A percentile compares a stretch with the other conserved stretches of the same genome.
phyloP scores from a whole-genome alignment of 345 rosid genomes.

The Camelina neglecta region DNA sequence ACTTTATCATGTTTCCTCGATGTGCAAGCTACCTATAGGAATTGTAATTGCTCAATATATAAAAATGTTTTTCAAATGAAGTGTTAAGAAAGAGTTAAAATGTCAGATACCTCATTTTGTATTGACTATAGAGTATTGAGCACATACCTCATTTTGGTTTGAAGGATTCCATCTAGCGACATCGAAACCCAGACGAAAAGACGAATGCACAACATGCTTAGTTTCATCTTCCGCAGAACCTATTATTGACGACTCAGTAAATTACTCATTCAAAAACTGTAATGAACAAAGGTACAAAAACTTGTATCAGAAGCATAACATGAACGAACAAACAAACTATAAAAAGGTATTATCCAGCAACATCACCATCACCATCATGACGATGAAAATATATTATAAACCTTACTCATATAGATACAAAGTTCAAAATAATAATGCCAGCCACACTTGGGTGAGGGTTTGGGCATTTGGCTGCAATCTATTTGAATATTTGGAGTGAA shows the following conservation, averaged over 20 bases:
- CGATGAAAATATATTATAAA: not conserved
- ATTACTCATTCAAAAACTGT: constrained; percentile 21
- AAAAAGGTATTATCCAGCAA: not conserved
- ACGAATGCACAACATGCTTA: constrained; percentile 74
- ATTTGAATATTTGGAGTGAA: not conserved
- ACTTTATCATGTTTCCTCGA: constrained; percentile 65
- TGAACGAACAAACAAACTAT: not conserved
- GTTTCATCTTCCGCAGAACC: constrained; percentile 62
- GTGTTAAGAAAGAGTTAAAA: not conserved
- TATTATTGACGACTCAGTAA: constrained; percentile 31
- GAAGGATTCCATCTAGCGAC: constrained; percentile 82
- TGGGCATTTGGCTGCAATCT: not conserved
- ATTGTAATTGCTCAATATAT: not conserved
- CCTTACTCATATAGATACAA: constrained; percentile 11
- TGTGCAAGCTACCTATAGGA: constrained; percentile 75
- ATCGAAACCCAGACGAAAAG: constrained; percentile 56
- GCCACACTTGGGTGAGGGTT: not conserved
- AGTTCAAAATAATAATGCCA: not conserved
- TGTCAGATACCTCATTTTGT: not conserved
- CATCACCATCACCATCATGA: constrained; percentile 17
- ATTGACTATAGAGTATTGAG: not conserved
- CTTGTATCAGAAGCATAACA: not conserved
- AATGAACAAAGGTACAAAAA: constrained; percentile 5
- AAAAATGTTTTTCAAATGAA: not conserved
- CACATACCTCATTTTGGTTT: constrained; percentile 84